A percentile compares a stretch with the other conserved stretches of the same genome.
phyloP scores from a whole-genome alignment of 1,139 yeast genomes.

The Nematodospora anomalae region DNA sequence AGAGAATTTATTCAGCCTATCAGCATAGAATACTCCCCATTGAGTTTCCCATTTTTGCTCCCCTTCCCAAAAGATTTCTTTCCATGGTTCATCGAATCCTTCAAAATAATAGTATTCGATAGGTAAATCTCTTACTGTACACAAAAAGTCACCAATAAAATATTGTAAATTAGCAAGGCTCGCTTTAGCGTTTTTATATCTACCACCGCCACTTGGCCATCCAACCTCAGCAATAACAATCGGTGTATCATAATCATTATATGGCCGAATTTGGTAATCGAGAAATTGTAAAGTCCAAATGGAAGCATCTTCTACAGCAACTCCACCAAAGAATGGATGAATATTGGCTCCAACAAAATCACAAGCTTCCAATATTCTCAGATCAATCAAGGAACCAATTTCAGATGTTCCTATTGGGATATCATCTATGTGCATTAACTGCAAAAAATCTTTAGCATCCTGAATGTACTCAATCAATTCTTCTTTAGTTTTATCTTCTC shows the following conservation, averaged over 20 bases:
- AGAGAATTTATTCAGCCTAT: slow-evolving; percentile 31
- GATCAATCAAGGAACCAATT: slow-evolving; percentile 45
- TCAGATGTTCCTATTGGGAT: slow-evolving; percentile 60
- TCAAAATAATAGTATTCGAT: slow-evolving; percentile 65
- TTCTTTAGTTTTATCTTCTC: slow-evolving; percentile 45
- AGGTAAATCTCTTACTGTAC: slow-evolving; percentile 36
- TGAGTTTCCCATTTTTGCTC: slow-evolving; percentile 63
- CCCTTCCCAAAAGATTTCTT: slow-evolving; percentile 48
- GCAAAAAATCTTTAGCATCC: slow-evolving; percentile 40
- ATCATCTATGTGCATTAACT: slow-evolving; percentile 29
- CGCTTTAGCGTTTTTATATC: slow-evolving; percentile 46
- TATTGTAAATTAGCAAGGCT: slow-evolving; percentile 42
- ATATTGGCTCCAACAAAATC: slow-evolving; percentile 65
- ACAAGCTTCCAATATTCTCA: slow-evolving; percentile 36
- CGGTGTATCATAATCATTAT: slow-evolving; percentile 22
- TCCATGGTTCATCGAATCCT: slow-evolving; percentile 78
- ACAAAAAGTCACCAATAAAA: slow-evolving; percentile 54
- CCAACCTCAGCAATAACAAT: slow-evolving; percentile 64
- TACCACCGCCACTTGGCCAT: slow-evolving; percentile 70
- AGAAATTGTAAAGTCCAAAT: slow-evolving; percentile 56
- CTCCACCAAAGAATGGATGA: slow-evolving; percentile 72
- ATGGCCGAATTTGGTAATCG: slow-evolving; percentile 40
- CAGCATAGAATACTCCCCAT: slow-evolving; percentile 63
- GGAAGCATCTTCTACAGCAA: slow-evolving; percentile 46
- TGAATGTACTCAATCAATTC: slow-evolving; percentile 44